A percentile compares a stretch with the other conserved stretches of the same genome.
These are phyloP conservation scores for Xylariaceae sp. DNA, from an alignment of 2,329 filamentous ascomycete species.

Conservation along the genomic window DNA sequence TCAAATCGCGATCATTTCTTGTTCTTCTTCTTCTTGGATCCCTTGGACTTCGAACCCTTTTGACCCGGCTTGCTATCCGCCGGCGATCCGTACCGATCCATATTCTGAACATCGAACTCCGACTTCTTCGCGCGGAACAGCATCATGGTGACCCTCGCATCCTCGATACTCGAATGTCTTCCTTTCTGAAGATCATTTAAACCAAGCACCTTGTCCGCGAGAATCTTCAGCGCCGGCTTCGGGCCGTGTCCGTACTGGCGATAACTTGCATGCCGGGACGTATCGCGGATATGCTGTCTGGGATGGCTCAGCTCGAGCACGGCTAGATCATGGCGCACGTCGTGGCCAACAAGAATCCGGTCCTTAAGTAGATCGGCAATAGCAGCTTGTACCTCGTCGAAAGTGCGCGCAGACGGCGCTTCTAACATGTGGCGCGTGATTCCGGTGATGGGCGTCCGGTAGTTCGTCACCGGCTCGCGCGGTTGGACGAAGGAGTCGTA, in stretches of 20 bases:
- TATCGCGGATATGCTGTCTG: conserved; percentile 53
- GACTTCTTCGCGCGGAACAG: conserved; percentile 79
- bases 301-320: conserved; percentile 69
- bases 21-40: conserved; percentile 34
- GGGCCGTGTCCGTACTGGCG: conserved; percentile 18
- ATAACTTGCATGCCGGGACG: conserved; percentile 17
- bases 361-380: conserved; percentile 60
- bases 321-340: conserved; percentile 63
- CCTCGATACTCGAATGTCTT: conserved; percentile 63
- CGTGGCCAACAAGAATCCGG: conserved; percentile 66
- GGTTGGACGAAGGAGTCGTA: conserved; percentile 91
- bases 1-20: conserved; percentile 23
- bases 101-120: conserved; percentile 76
- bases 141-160: conserved; percentile 86
- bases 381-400: conserved; percentile 70
- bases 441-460: conserved; percentile 81
- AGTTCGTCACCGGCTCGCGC: conserved; percentile 75
- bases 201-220: conserved; percentile 44
- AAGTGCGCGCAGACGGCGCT: conserved; percentile 51
- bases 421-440: conserved; percentile 70
- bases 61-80: conserved; percentile 24
- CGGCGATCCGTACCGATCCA: conserved; percentile 54
- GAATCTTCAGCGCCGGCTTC: conserved; percentile 54
- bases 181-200: conserved; percentile 59
- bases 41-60: conserved; percentile 34